A percentile compares a stretch with the other conserved stretches of the same genome.
phyloP scores from a whole-genome alignment of 768 basidiomycete genomes.

The Rhodotorula toruloides region DNA sequence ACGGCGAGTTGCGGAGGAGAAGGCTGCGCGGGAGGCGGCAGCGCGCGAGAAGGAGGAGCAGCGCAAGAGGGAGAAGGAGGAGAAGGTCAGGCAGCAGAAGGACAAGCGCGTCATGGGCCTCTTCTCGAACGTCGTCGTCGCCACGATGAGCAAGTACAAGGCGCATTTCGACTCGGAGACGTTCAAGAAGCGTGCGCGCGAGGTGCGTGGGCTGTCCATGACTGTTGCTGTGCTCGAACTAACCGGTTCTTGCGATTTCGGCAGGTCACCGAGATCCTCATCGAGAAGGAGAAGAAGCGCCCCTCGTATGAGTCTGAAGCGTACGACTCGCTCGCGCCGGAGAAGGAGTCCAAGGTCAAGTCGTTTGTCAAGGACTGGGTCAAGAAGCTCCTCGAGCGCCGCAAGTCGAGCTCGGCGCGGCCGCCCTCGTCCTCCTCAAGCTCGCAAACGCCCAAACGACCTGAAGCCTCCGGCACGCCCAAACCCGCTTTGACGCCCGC shows the following conservation, averaged over 20 bases:
- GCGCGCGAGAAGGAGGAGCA: no score
- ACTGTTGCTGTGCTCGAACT: no score
- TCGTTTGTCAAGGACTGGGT: slow-evolving; percentile 89
- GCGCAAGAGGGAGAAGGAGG: slow-evolving; percentile 39
- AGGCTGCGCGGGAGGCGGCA: slow-evolving; percentile 7
- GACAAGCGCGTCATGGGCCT: slow-evolving; percentile 79
- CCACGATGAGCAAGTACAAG: slow-evolving; percentile 83
- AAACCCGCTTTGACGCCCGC: no score
- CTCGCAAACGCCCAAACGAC: no score
- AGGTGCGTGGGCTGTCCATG: slow-evolving; percentile 56
- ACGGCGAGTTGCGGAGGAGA: slow-evolving; percentile 38
- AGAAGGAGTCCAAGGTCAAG: slow-evolving; percentile 83
- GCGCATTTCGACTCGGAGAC: slow-evolving; percentile 64
- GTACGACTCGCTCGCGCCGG: slow-evolving; percentile 72
- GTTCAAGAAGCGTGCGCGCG: slow-evolving; percentile 94
- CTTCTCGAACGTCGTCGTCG: slow-evolving; percentile 83
- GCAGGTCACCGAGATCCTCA: slow-evolving; percentile 76
- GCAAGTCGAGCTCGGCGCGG: no score
- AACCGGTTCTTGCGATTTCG: background rate
- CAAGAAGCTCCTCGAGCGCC: slow-evolving; percentile 58
- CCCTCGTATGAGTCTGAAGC: slow-evolving; percentile 66
- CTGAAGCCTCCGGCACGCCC: no score
- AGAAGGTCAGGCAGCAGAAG: slow-evolving; percentile 41
- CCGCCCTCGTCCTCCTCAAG: no score
- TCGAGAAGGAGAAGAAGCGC: slow-evolving; percentile 94